Evolutionary conservation across 2,329 filamentous ascomycete genomes (phyloP), one percentile per base, ranked within the genome.

Genomic region (Xylaria sp.): DNA sequence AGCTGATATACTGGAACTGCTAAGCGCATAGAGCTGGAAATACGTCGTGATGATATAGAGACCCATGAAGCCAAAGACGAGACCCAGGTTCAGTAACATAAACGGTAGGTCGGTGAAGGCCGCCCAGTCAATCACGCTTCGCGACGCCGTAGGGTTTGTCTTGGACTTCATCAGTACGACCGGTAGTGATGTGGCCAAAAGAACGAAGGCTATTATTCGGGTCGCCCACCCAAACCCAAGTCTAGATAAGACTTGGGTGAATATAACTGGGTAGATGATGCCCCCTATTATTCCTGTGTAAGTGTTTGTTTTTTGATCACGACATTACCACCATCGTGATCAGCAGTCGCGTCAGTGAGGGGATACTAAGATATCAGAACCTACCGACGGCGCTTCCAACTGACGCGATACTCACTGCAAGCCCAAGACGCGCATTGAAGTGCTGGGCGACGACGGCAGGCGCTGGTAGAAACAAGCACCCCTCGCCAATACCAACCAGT

Each of bases 211-310:
- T 4, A 65, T 44, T 6, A 60, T 51, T n/a, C 66, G 62, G 10
- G 61, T 67, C 2, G 67, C 62, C 66, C 64, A 68, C 8, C 60
- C 64, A 40, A 69, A 69, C 11, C 66, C 66, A 11, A 65, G 17
- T 1, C 44, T 38, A 2, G 60, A 25, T 10, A 62, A 43, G 3
- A 63, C 13, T 6, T 33, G 21, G 10, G 51, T 65, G 37, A 69
- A 66, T 29, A 58, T 48, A 15, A 62, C 48, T 1, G 63, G 67
- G 33, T 66, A 69, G 8, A 69, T 55, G n/a, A 69, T 53, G 11
- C 63, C 64, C 25, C 64, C 61, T 66, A n/a, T 15, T 23, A 25
- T 43, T 13, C 15, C 13, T 27, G 27, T 19, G 17, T 54, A 21
- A 54, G 53, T 29, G 21, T 1, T 38, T 37, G 10, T 47, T 35